Evolutionary conservation across 306 rosid genomes (phyloP), one percentile per base, ranked within the genome.

Genomic region (Comarum palustre): DNA sequence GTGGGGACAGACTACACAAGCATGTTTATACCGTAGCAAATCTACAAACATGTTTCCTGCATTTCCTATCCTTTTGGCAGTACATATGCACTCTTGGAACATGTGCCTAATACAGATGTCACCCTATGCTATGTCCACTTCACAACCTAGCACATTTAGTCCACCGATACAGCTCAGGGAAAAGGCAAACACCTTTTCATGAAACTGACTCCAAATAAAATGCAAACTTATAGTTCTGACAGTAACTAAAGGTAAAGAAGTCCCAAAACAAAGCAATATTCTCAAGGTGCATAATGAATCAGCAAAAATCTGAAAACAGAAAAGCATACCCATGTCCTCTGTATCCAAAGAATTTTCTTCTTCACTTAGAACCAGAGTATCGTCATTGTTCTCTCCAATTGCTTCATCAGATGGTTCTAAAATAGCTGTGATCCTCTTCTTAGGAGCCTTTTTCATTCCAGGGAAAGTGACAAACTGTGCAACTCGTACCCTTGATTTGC

Each of bases 371-470:
- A 78, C 88, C 83, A 81, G 68, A 7, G 72, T 31, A 7, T 67
- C 84, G 73, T 83, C 93, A 76, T 77, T 85, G 24, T 69, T 90
- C 51, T 85, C 88, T 57, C 84, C 93, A n/a, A 51, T 27, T 68
- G 59, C 93, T 73, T 84, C 90, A 6, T 77, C 91, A 62, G 86
- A 66, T 22, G 95, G 96, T 81, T 94, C 99, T 69, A 94, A 74
- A 66, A 88, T 92, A 78, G 97, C 97, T 51, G 92, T 93, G 81
- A 91, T 84, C 55, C 96, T 87, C 82, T 94, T 94, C 80, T 90
- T 94, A 38, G 95, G 91, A 41, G 78, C 90, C 78, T 87, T 94
- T 77, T 87, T 94, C 61, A 88, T 77, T 75, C 93, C 99, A 71
- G 93, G 89, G 80, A 90, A 81, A 42, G 77, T 79, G 58, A 87